Conservation (phyloP, 148 eudicot species). For the Diospyros kaki region DNA sequence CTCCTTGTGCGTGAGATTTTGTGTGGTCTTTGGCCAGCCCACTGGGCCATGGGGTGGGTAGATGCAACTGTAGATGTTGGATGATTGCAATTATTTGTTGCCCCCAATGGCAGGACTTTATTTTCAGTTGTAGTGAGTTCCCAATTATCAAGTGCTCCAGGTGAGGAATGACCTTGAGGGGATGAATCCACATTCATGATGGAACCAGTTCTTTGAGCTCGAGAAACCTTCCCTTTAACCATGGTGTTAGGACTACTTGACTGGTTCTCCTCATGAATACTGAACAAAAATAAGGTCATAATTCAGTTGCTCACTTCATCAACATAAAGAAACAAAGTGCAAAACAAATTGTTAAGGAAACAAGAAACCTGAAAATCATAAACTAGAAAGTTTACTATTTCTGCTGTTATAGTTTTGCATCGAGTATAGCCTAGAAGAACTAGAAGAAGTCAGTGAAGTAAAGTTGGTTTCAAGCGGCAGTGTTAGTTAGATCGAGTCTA, state of each 20-base stretch:
- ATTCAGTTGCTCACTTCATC: background rate
- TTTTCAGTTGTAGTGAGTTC: conserved; percentile 9
- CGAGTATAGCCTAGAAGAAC: too few relatives aligned
- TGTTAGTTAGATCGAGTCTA: too few relatives aligned
- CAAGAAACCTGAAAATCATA: background rate
- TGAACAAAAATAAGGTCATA: background rate
- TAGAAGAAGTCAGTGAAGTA: too few relatives aligned
- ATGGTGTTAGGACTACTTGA: conserved; percentile 24
- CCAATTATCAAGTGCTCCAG: conserved; percentile 4
- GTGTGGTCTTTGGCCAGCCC: conserved; percentile 50
- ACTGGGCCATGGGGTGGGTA: conserved; percentile 34
- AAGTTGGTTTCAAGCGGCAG: too few relatives aligned
- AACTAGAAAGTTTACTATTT: background rate
- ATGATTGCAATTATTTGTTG: conserved; percentile 21
- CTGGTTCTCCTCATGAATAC: conserved; percentile 11
- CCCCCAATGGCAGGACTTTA: conserved; percentile 11
- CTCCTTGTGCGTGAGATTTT: conserved; percentile 51
- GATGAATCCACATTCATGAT: conserved; percentile 25
- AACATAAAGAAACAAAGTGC: background rate
- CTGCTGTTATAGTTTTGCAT: background rate
- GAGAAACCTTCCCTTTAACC: conserved; percentile 37
- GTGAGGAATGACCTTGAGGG: conserved; percentile 28
- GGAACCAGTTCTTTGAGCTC: conserved; percentile 38
- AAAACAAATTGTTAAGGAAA: background rate
- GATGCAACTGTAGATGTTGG: conserved; percentile 23